Evolutionary conservation across 106 monocot genomes (phyloP).

Genomic region (Platanthera guangdongensis): DNA sequence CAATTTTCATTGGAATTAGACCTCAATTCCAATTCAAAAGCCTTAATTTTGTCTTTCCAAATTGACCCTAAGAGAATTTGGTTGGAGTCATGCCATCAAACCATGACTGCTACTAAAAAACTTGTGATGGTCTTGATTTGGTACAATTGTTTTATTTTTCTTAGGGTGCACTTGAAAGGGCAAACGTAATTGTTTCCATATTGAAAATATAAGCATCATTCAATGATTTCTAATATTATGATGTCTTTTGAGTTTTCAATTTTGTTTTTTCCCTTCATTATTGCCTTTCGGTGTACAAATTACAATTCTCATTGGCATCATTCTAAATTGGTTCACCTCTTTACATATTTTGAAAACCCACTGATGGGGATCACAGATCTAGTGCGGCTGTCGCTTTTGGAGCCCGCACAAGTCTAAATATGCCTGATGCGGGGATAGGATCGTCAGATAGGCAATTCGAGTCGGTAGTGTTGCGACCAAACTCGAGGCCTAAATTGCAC

Average conservation of each 20-base stretch:
- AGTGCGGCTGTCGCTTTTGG: too few species aligned
- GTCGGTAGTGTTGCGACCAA: too few species aligned
- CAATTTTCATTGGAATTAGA: too few species aligned
- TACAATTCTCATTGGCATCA: background rate
- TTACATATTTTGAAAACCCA: background rate
- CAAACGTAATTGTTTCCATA: background rate
- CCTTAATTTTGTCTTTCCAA: too few species aligned
- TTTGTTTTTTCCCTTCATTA: background rate
- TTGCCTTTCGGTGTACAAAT: background rate
- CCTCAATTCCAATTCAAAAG: too few species aligned
- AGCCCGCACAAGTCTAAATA: too few species aligned
- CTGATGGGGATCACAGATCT: too few species aligned
- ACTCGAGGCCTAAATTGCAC: too few species aligned
- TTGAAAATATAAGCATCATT: background rate
- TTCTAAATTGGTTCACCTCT: background rate
- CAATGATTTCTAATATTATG: background rate
- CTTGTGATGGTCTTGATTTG: background rate
- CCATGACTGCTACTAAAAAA: background rate
- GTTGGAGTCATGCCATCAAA: background rate
- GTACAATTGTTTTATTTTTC: background rate
- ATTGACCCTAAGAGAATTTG: background rate
- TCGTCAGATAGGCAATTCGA: too few species aligned
- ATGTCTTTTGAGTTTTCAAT: background rate
- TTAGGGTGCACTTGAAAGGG: background rate
- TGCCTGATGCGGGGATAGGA: too few species aligned